phyloP scores from a whole-genome alignment of 2,329 filamentous ascomycete species.

The Laburnicola sp. region DNA sequence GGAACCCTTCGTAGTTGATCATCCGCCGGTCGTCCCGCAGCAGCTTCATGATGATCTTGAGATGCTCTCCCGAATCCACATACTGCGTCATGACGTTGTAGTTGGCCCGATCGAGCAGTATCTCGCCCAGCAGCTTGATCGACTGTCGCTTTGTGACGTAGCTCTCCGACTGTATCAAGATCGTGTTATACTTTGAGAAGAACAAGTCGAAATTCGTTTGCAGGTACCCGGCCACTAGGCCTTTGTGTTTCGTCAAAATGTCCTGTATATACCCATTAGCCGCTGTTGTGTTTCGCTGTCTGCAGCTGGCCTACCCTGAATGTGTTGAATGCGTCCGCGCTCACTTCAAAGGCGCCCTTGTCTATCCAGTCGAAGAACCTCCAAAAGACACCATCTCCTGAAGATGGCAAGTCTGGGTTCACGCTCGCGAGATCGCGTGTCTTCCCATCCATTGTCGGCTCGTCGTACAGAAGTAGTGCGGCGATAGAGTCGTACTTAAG shows the following conservation, averaged over 20 bases:
- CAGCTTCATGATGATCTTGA: constrained; percentile 98
- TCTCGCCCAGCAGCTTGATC: constrained; percentile 94
- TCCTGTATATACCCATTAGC: constrained; percentile 60
- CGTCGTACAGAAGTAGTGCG: constrained; percentile 89
- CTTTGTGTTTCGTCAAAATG: constrained; percentile 91
- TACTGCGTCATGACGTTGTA: constrained; percentile 98
- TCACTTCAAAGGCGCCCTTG: constrained; percentile 93
- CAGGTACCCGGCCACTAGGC: constrained; percentile 84
- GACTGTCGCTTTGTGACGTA: constrained; percentile 98
- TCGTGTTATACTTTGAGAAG: constrained; percentile 86
- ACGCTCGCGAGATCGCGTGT: constrained; percentile 77
- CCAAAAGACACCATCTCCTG: constrained; percentile 89
- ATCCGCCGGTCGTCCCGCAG: constrained; percentile 94
- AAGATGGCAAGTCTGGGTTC: constrained; percentile 73
- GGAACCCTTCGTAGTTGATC: constrained; percentile 99
- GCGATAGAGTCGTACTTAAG: constrained; percentile 89
- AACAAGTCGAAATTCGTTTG: constrained; percentile 90
- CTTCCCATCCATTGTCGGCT: constrained; percentile 72
- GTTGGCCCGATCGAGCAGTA: constrained; percentile 90
- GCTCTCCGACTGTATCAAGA: constrained; percentile 86
- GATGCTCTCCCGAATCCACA: constrained; percentile 89
- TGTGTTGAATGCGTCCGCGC: constrained; percentile 95
- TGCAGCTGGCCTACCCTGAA: constrained; percentile 69
- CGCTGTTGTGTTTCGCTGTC: constrained; percentile 4
- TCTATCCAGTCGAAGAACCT: constrained; percentile 97